These are phyloP conservation scores for Sclerotinia borealis DNA, from an alignment of 2,329 filamentous ascomycete genomes.

Conservation along the genomic window DNA sequence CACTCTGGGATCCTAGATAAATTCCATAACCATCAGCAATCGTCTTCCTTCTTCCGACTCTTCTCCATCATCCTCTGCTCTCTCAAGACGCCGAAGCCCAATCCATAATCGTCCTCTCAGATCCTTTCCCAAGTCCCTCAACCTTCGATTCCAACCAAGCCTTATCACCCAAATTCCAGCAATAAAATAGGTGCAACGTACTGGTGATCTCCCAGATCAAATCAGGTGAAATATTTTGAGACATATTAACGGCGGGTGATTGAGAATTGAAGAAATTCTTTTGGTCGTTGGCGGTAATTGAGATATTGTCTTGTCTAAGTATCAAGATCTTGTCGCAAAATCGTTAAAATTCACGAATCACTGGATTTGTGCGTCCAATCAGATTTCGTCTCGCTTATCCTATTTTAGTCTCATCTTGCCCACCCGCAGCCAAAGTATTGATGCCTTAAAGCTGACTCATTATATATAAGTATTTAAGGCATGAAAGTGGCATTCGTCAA, in stretches of 20 bases:
- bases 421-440: neutral
- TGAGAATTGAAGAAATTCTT: conserved; percentile 3
- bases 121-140: neutral
- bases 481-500: neutral
- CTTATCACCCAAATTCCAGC: conserved; percentile 1
- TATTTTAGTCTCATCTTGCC: neutral
- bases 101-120: neutral
- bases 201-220: conserved; percentile 92
- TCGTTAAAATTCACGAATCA: conserved; percentile 8
- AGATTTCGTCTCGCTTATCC: conserved; percentile 9
- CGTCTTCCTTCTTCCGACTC: neutral
- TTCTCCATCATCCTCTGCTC: neutral
- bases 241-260: conserved; percentile 26
- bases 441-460: neutral
- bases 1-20: conserved; percentile 70
- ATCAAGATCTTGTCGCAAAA: conserved; percentile 2
- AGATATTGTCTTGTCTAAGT: conserved; percentile 6
- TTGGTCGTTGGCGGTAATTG: conserved; percentile 4
- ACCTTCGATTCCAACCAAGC: neutral
- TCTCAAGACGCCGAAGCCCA: neutral
- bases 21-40: conserved; percentile 11
- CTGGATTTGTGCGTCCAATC: conserved; percentile 9
- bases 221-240: conserved; percentile 76
- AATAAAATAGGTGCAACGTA: conserved; percentile 48
- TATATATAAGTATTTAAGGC: neutral